Evolutionary conservation across 2,329 filamentous ascomycete species (phyloP).

Genomic region (Pyrenochaeta sp.): DNA sequence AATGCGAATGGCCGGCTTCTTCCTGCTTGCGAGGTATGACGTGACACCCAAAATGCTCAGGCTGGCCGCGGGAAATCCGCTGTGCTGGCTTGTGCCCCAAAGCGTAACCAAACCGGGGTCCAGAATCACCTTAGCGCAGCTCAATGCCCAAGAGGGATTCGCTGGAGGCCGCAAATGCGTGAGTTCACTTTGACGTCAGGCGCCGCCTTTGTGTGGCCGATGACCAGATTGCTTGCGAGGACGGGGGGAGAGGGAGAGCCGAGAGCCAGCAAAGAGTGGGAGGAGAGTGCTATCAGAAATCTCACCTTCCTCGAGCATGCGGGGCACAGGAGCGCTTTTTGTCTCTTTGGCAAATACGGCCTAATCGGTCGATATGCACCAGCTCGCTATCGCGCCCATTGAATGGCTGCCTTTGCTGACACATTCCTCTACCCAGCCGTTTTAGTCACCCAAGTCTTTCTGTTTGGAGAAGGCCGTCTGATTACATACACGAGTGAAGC

Average conservation of each 20-base stretch:
- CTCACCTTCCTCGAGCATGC: not conserved
- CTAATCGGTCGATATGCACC: slow-evolving; percentile 2
- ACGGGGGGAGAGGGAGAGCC: not conserved
- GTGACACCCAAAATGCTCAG: not conserved
- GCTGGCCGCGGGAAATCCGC: not conserved
- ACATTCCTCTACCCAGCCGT: slow-evolving; percentile 2
- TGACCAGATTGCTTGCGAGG: not conserved
- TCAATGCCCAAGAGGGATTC: not conserved
- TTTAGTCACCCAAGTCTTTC: slow-evolving; percentile 2
- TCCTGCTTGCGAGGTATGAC: slow-evolving; percentile 1
- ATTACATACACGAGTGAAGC: slow-evolving; percentile 1
- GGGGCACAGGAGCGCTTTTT: not conserved
- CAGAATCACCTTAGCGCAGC: not conserved
- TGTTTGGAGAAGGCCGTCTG: not conserved
- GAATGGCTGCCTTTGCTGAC: slow-evolving; percentile 9
- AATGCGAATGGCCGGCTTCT: slow-evolving; percentile 1
- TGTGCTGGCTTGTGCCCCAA: not conserved
- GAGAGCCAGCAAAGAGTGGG: too few species aligned
- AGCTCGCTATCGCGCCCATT: not conserved
- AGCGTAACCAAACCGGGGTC: not conserved
- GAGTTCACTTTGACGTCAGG: slow-evolving; percentile 2
- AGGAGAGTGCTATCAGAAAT: not conserved
- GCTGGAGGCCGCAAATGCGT: not conserved
- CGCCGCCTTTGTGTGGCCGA: not conserved
- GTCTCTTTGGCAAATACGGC: not conserved